Evolutionary conservation across 1,139 yeast species (phyloP), one percentile per base, ranked within the genome.

Genomic region (Suhomyces bokatorum): DNA sequence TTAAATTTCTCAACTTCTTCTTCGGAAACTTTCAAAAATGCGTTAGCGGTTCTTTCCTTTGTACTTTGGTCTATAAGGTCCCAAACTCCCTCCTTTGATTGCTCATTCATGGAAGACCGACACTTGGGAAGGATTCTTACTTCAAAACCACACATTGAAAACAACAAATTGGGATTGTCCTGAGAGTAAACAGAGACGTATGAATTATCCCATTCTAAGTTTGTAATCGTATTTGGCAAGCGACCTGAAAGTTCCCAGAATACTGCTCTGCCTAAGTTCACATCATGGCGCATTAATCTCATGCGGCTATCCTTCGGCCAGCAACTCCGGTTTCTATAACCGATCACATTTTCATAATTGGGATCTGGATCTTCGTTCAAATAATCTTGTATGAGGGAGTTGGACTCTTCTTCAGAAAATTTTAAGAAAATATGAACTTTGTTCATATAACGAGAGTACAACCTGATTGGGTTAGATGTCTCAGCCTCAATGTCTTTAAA

Each of bases 291-390:
- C 82, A 91, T 85, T 41, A 93, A 68, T 53, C 91, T 80, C 99
- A 95, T 93, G 50, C 98, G 77, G 14, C 84, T 71, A 61, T 93
- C 99, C 40, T 88, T 73, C 4, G 99, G 97, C 99, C 99, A 95
- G 60, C 98, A 90, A 43, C 83, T 82, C 54, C 87, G 88, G 55
- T 89, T 89, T 54, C 87, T 88, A 63, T 91, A 93, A 0, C 95
- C 96, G 20, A 86, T 81, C n/a, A 85, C 83, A 53, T 84, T 85
- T 57, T 87, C 95, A 63, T 86, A 86, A 57, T 87, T 87, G 0
- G 97, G 96, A 67, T 90, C 97, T 0, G 97, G 97, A 56, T 89
- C 87, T 53, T 89, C 96, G 0, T 85, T 73, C 32, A 90, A 65
- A 57, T 76, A 91, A 27, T 88, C 89, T 50, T 85, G 86, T 27